Evolutionary conservation across 2,329 filamentous ascomycete genomes (phyloP).

Genomic region (Daldinia sp.): DNA sequence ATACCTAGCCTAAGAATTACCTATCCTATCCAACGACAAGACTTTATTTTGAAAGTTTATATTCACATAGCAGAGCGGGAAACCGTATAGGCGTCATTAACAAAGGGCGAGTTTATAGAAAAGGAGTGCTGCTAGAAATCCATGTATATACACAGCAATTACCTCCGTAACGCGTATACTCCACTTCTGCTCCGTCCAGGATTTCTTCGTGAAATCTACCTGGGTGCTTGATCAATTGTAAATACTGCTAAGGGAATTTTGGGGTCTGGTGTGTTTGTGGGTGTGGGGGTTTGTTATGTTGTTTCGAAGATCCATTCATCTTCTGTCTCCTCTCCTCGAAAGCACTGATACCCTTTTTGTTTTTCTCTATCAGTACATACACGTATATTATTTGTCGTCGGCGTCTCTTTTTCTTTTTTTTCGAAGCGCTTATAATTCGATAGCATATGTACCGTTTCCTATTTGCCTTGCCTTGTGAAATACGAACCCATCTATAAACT

Average conservation of each 20-base stretch:
- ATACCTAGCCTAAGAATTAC: not conserved
- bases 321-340: not conserved
- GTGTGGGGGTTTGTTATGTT: conserved; percentile 1
- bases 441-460: conserved; percentile 9
- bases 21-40: not conserved
- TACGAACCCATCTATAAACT: conserved; percentile 26
- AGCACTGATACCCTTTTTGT: conserved; percentile 18
- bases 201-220: conserved; percentile 16
- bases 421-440: conserved; percentile 22
- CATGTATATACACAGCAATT: conserved; percentile 30
- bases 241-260: not conserved
- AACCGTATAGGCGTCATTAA: not conserved
- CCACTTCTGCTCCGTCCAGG: not conserved
- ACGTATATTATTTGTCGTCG: not conserved
- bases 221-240: not conserved
- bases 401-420: conserved; percentile 16
- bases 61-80: not conserved
- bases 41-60: not conserved
- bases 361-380: conserved; percentile 32
- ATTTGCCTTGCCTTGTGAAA: conserved; percentile 16
- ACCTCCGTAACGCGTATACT: conserved; percentile 8
- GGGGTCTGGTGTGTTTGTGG: too few relatives aligned
- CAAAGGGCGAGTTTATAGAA: conserved; percentile 3
- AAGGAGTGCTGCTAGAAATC: conserved; percentile 24
- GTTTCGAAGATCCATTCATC: conserved; percentile 5